These are phyloP conservation scores for Staphylotrichum longicolle DNA, from an alignment of 495 filamentous ascomycete genomes.

Conservation along the genomic window DNA sequence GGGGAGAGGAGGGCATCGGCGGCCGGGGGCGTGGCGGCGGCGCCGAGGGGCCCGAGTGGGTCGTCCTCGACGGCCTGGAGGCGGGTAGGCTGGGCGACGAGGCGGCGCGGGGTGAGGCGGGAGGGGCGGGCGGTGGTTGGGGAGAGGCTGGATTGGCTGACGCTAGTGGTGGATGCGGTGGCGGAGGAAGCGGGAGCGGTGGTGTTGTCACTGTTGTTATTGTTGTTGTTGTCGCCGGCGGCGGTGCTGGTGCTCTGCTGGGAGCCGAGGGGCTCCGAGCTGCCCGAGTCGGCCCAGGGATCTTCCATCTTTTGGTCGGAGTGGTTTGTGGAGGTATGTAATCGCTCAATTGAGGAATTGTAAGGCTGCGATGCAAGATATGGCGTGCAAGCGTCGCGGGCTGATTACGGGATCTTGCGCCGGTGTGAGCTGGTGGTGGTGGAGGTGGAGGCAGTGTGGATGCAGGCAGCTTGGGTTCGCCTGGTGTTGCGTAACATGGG, in stretches of 20 bases:
- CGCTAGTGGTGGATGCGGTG: not conserved
- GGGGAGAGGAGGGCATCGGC: slow-evolving; percentile 37
- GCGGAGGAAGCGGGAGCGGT: slow-evolving; percentile 9
- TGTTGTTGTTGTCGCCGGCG: not conserved
- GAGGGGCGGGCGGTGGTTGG: slow-evolving; percentile 38
- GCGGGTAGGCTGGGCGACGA: slow-evolving; percentile 76
- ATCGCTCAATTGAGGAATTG: not conserved
- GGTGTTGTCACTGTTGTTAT: not conserved
- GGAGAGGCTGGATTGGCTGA: slow-evolving; percentile 21
- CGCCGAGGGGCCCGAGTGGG: slow-evolving; percentile 87
- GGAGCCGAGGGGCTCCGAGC: slow-evolving; percentile 17
- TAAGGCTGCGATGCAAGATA: not conserved
- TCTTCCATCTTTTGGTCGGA: slow-evolving; percentile 33
- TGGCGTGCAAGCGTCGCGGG: not conserved
- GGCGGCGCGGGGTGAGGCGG: slow-evolving; percentile 60
- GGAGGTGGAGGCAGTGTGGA: not conserved
- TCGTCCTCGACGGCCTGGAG: slow-evolving; percentile 84
- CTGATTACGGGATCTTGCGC: not conserved
- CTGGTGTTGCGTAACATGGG: slow-evolving; percentile 3
- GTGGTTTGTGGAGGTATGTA: not conserved
- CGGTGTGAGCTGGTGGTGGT: not conserved
- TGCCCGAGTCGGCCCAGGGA: slow-evolving; percentile 39
- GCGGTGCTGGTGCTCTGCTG: slow-evolving; percentile 13
- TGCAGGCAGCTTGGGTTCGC: not conserved
- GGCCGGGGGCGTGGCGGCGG: slow-evolving; percentile 58